A percentile compares a stretch with the other conserved stretches of the same genome.
Conservation (phyloP, 768 basidiomycete genomes). For the Kwoniella bestiolae region DNA sequence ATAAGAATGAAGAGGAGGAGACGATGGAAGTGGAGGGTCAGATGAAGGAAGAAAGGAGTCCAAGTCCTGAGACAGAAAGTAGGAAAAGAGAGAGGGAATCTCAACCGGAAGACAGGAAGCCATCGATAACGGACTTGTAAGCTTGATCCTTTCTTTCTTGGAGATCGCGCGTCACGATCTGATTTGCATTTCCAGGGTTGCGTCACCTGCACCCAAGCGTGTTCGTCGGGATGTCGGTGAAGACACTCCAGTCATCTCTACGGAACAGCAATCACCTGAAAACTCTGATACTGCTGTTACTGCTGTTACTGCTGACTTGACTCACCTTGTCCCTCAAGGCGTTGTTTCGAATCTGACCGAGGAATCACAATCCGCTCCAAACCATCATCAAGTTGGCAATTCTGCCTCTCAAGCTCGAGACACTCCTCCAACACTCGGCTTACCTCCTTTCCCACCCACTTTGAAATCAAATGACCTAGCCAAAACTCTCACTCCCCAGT, state of each 20-base stretch:
- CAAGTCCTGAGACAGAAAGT: constrained; percentile 16
- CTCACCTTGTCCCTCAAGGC: constrained; percentile 1
- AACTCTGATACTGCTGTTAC: neutral
- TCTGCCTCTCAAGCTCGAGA: neutral
- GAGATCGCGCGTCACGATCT: neutral
- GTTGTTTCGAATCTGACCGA: neutral
- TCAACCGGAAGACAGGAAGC: neutral
- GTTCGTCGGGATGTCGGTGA: neutral
- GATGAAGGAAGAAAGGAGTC: constrained; percentile 22
- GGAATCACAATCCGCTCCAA: neutral
- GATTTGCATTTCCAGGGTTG: neutral
- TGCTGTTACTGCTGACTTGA: constrained; percentile 11
- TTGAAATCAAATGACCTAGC: constrained; percentile 11
- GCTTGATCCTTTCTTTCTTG: neutral
- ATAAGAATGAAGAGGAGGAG: constrained; percentile 23
- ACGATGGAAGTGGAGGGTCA: constrained; percentile 27
- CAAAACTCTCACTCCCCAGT: constrained; percentile 8
- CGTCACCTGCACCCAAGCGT: constrained; percentile 9
- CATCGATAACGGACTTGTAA: constrained; percentile 6
- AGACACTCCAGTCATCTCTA: neutral
- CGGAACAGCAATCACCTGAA: neutral
- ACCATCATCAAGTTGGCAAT: neutral
- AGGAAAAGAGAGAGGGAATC: constrained; percentile 18
- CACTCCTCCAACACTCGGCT: neutral
- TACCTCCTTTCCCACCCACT: constrained; percentile 33